Conservation (phyloP, 257 asterid species). For the Hygrophila difformis region DNA sequence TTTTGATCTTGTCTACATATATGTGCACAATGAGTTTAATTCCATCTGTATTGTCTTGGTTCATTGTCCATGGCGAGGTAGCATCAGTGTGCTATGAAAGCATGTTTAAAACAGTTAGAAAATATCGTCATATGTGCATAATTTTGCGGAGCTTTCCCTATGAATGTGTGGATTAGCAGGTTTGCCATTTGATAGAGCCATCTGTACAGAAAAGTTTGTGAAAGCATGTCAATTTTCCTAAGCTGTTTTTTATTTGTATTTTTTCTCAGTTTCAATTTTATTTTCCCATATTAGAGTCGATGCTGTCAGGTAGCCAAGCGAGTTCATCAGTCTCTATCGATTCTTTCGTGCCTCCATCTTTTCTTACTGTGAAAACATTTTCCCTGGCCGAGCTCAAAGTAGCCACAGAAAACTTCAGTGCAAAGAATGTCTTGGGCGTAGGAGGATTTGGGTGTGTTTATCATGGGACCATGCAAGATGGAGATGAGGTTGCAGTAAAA, state of each 20-base stretch:
- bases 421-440: conserved; percentile 72
- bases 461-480: conserved; percentile 75
- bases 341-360: conserved; percentile 72
- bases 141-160: too few relatives aligned
- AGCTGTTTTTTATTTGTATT: neutral
- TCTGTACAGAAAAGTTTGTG: conserved; percentile 12
- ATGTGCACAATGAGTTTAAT: neutral
- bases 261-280: conserved; percentile 5
- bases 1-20: conserved; percentile 1
- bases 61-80: neutral
- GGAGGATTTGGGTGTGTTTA: conserved; percentile 99
- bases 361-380: conserved; percentile 82
- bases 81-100: too few relatives aligned
- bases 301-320: conserved; percentile 73
- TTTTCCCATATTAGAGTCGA: conserved; percentile 58
- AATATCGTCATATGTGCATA: too few relatives aligned
- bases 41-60: too few relatives aligned
- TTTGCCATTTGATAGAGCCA: conserved; percentile 7
- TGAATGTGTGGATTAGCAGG: conserved; percentile 5
- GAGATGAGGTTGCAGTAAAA: conserved; percentile 79
- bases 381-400: conserved; percentile 70
- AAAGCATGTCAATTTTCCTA: conserved; percentile 4
- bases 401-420: conserved; percentile 87
- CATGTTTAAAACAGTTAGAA: too few relatives aligned
- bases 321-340: conserved; percentile 72